Evolutionary conservation across 2,329 filamentous ascomycete species (phyloP).

Genomic region (Cytospora piceicola): DNA sequence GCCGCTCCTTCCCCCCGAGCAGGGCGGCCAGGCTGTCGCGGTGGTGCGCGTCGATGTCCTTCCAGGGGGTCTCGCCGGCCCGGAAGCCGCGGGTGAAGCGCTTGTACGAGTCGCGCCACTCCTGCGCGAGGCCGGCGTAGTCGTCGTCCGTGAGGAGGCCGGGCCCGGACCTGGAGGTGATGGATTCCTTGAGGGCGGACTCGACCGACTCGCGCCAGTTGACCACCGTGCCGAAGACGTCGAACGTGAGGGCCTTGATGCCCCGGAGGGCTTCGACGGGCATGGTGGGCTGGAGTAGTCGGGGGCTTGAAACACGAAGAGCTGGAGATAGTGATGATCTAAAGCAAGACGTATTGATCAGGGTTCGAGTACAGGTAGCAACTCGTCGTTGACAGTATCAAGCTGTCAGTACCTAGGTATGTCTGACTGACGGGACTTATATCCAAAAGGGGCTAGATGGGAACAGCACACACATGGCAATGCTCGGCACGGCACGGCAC

Average conservation of each 20-base stretch:
- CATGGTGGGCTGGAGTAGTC: conserved; percentile 18
- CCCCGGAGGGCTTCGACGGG: conserved; percentile 18
- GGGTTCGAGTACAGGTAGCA: not conserved
- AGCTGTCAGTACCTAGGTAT: not conserved
- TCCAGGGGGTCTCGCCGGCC: conserved; percentile 56
- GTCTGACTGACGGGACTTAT: not conserved
- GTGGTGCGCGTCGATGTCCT: conserved; percentile 75
- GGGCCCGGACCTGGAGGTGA: conserved; percentile 52
- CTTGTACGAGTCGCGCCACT: conserved; percentile 70
- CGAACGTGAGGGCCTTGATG: conserved; percentile 68
- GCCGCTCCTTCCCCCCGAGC: conserved; percentile 58
- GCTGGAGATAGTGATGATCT: conserved; percentile 5
- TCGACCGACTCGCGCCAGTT: conserved; percentile 75
- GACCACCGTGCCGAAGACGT: conserved; percentile 80
- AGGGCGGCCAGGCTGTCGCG: conserved; percentile 63
- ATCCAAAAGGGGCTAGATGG: not conserved
- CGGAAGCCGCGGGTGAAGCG: conserved; percentile 61
- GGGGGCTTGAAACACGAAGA: not conserved
- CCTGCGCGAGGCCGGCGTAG: conserved; percentile 68
- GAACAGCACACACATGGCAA: too few species aligned
- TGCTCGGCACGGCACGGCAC: too few species aligned
- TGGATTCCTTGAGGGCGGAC: conserved; percentile 57
- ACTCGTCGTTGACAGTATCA: not conserved
- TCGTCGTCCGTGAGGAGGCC: conserved; percentile 59
- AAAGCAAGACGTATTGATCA: not conserved